Conservation (phyloP, 2,329 filamentous ascomycete species). For the Albophoma yamanashiensis region DNA sequence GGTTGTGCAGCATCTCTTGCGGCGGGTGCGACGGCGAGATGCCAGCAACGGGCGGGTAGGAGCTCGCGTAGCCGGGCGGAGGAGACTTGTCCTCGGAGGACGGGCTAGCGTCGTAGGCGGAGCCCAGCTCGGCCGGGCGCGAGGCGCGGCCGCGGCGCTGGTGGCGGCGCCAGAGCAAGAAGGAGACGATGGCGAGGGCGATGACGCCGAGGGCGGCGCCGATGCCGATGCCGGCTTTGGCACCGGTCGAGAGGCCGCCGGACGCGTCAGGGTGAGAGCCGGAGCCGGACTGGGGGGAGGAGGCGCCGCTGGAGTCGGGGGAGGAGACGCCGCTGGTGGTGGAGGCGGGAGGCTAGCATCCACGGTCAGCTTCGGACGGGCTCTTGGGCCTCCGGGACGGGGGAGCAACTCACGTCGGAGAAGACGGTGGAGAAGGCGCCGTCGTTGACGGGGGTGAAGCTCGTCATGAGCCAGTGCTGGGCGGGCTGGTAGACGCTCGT, state of each 20-base stretch:
- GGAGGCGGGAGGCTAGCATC: not conserved
- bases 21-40: not conserved
- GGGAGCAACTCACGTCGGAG: constrained; percentile 9
- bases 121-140: not conserved
- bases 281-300: constrained; percentile 1
- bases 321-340: not conserved
- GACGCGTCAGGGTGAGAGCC: not conserved
- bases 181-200: constrained; percentile 9
- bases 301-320: not conserved
- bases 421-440: constrained; percentile 21
- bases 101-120: not conserved
- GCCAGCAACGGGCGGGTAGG: not conserved
- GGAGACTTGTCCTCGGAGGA: not conserved
- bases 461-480: constrained; percentile 23
- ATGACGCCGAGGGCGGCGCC: constrained; percentile 16
- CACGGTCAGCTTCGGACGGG: not conserved
- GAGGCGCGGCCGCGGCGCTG: not conserved
- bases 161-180: constrained; percentile 16
- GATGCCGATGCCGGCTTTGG: constrained; percentile 18
- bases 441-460: constrained; percentile 17
- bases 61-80: not conserved
- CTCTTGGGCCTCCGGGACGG: not conserved
- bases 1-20: constrained; percentile 4
- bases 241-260: constrained; percentile 15
- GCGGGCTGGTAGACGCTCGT: constrained; percentile 13